Percentiles rank a stretch among this genome's conserved stretches.
Conservation (phyloP, 2,329 filamentous ascomycete species). For the Metarhizium sp. region DNA sequence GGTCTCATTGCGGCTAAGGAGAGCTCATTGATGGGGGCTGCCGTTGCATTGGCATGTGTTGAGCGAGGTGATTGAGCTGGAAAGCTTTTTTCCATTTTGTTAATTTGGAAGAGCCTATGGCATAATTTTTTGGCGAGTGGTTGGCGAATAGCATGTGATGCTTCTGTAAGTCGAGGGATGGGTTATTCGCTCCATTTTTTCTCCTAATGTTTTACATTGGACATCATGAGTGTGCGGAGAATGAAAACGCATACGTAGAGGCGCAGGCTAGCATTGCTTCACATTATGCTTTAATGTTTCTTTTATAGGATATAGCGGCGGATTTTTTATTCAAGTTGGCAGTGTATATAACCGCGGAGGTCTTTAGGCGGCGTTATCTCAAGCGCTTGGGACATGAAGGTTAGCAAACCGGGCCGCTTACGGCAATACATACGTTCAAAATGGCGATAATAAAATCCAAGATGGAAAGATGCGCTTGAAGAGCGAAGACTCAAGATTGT, state of each 20-base stretch:
- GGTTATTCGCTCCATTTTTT: not conserved
- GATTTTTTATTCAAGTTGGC: not conserved
- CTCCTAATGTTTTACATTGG: not conserved
- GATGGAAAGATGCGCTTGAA: not conserved
- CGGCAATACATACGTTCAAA: not conserved
- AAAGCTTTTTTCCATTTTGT: not conserved
- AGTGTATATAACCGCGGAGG: slow-evolving; percentile 5
- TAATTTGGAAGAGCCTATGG: not conserved
- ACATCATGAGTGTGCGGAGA: slow-evolving; percentile 6
- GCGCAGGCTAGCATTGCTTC: slow-evolving; percentile 11
- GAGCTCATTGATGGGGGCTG: slow-evolving; percentile 66
- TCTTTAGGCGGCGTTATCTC: not conserved
- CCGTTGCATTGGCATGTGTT: slow-evolving; percentile 52
- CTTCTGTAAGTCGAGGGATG: not conserved
- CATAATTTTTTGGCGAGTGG: not conserved
- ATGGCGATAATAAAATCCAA: not conserved
- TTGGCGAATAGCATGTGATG: not conserved
- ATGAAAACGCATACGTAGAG: slow-evolving; percentile 10
- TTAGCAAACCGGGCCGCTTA: not conserved
- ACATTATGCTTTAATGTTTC: not conserved
- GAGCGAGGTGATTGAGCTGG: slow-evolving; percentile 10
- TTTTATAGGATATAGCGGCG: not conserved
- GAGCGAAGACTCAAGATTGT: not conserved
- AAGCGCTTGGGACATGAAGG: not conserved
- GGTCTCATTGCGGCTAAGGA: slow-evolving; percentile 61